A percentile compares a stretch with the other conserved stretches of the same genome.
Conservation (phyloP, 2,329 filamentous ascomycete genomes). For the Stenocarpella maydis region DNA sequence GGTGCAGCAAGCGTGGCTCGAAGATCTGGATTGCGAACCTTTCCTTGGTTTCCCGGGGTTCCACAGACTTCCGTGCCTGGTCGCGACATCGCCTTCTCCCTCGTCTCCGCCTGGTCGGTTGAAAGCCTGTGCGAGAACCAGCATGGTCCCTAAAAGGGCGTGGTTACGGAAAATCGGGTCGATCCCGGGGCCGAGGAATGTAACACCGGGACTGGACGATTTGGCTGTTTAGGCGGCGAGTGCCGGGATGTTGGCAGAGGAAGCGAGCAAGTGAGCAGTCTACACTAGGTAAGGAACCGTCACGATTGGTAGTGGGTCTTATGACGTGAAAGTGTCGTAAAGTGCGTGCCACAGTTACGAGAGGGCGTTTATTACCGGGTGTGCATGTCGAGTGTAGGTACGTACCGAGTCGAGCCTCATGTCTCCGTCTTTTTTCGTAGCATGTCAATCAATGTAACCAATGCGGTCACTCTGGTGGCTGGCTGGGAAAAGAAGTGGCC, state of each 20-base stretch:
- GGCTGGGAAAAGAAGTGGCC: no score
- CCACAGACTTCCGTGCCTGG: conserved; percentile 9
- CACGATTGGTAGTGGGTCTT: conserved; percentile 27
- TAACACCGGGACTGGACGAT: not conserved
- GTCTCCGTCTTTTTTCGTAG: not conserved
- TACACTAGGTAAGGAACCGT: no score
- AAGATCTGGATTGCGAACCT: not conserved
- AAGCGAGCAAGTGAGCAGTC: not conserved
- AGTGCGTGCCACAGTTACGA: conserved; percentile 1
- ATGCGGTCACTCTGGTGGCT: no score
- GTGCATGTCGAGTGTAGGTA: not conserved
- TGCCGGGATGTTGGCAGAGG: not conserved
- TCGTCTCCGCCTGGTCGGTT: not conserved
- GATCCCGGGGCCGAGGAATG: conserved; percentile 14
- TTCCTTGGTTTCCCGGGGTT: conserved; percentile 28
- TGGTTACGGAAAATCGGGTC: conserved; percentile 13
- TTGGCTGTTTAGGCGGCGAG: not conserved
- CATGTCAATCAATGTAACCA: not conserved
- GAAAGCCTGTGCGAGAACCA: not conserved
- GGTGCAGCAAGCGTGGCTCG: conserved; percentile 7
- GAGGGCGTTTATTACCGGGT: no score
- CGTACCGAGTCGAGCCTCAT: conserved; percentile 17
- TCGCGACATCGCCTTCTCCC: not conserved
- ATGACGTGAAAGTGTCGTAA: conserved; percentile 33
- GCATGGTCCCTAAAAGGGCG: conserved; percentile 1